Conservation (phyloP, 306 rosid genomes). For the Arachis hypogaea region DNA sequence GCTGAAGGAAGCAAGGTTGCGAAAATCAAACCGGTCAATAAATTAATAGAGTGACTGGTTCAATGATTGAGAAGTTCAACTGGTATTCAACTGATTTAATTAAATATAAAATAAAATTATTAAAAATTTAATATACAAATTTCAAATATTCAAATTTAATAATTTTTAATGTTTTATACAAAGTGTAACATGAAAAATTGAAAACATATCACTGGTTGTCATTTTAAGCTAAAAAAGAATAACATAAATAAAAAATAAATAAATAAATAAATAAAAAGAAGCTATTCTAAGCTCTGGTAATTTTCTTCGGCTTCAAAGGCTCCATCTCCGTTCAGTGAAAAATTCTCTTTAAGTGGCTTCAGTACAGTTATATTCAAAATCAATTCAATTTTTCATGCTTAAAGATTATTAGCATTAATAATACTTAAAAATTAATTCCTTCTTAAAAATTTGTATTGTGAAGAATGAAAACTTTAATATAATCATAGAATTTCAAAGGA, state of each 20-base stretch:
- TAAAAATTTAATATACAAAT: too few species aligned
- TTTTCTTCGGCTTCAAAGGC: constrained; percentile 16
- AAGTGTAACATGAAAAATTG: constrained; percentile 4
- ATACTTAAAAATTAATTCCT: constrained; percentile 12
- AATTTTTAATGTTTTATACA: not conserved
- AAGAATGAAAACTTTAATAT: not conserved
- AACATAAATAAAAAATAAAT: not conserved
- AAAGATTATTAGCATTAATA: not conserved
- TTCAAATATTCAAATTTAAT: too few species aligned
- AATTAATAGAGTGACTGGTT: too few species aligned
- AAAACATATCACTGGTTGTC: constrained; percentile 8
- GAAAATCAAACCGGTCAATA: too few species aligned
- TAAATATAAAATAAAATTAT: too few species aligned
- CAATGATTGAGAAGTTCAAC: too few species aligned
- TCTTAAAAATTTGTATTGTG: constrained; percentile 11
- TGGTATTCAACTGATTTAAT: too few species aligned
- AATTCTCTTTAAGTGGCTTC: not conserved
- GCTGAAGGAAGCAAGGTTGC: too few species aligned
- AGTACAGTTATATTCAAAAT: constrained; percentile 2
- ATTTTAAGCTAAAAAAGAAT: constrained; percentile 8
- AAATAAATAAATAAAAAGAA: not conserved
- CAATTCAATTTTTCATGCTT: not conserved
- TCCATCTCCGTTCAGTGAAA: constrained; percentile 13
- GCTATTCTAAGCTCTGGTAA: not conserved
- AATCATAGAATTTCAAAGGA: not conserved